phyloP scores from a whole-genome alignment of 257 asterid genomes.

The Solanum verrucosum region DNA sequence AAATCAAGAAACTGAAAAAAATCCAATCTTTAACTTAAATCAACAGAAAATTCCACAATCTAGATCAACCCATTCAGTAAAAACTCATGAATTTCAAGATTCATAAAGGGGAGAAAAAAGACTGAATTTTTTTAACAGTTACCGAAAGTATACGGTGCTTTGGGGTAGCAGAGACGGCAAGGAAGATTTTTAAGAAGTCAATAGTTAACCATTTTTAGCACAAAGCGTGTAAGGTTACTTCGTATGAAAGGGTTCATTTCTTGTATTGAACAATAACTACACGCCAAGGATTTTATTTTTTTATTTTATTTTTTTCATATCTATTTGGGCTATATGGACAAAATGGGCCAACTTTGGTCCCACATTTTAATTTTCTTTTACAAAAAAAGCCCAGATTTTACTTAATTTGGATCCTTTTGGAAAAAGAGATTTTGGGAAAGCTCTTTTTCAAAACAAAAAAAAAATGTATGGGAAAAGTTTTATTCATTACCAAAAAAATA shows the following conservation, averaged over 20 bases:
- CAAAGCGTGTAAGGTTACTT: not conserved
- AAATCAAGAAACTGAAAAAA: conserved; percentile 11
- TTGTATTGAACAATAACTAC: not conserved
- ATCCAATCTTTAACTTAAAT: conserved; percentile 21
- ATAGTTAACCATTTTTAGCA: not conserved
- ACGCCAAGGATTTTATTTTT: not conserved
- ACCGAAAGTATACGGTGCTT: not conserved
- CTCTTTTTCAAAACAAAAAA: not conserved
- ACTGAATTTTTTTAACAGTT: conserved; percentile 13
- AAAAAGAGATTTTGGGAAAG: not conserved
- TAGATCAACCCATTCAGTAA: conserved; percentile 19
- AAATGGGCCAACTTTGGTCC: not conserved
- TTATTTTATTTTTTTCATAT: not conserved
- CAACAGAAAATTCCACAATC: conserved; percentile 5
- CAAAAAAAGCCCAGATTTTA: not conserved
- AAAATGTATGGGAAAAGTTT: not conserved
- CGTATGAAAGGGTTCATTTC: not conserved
- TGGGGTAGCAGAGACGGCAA: conserved; percentile 19
- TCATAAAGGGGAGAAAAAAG: conserved; percentile 7
- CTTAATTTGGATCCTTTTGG: not conserved
- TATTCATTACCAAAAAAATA: not conserved
- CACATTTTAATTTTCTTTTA: not conserved
- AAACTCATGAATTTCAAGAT: conserved; percentile 1
- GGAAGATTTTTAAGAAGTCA: conserved; percentile 17
- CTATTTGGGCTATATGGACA: not conserved